A percentile compares a stretch with the other conserved stretches of the same genome.
Evolutionary conservation across 495 filamentous ascomycete species (phyloP).

Genomic region (Neurospora sp.): DNA sequence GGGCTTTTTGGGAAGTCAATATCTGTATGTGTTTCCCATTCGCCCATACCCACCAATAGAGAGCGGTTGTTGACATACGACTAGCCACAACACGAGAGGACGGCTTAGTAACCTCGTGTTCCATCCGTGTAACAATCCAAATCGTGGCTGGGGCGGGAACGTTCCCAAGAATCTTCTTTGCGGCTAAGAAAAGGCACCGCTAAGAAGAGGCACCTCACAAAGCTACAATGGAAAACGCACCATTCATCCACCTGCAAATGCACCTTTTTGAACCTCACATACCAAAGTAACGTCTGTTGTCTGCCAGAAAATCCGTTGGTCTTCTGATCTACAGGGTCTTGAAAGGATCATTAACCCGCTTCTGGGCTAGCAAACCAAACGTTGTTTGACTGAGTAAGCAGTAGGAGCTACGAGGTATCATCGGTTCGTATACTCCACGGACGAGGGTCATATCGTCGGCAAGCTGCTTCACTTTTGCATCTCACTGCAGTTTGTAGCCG

Average conservation of each 20-base stretch:
- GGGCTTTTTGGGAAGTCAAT: background rate
- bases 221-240: background rate
- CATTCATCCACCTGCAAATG: background rate
- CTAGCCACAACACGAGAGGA: background rate
- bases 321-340: background rate
- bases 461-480: background rate
- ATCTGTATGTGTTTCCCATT: background rate
- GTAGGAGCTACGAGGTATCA: background rate
- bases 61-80: background rate
- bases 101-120: background rate
- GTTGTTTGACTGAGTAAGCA: background rate
- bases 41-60: background rate
- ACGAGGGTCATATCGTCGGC: background rate
- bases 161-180: background rate
- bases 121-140: background rate
- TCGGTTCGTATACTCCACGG: background rate
- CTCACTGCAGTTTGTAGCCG: background rate
- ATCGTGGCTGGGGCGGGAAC: background rate
- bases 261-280: background rate
- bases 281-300: background rate
- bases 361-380: background rate
- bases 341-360: background rate
- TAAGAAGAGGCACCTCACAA: background rate
- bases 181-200: background rate
- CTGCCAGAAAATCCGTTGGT: background rate